phyloP scores from a whole-genome alignment of 805 yeast genomes.

The Metschnikowia aberdeeniae region DNA sequence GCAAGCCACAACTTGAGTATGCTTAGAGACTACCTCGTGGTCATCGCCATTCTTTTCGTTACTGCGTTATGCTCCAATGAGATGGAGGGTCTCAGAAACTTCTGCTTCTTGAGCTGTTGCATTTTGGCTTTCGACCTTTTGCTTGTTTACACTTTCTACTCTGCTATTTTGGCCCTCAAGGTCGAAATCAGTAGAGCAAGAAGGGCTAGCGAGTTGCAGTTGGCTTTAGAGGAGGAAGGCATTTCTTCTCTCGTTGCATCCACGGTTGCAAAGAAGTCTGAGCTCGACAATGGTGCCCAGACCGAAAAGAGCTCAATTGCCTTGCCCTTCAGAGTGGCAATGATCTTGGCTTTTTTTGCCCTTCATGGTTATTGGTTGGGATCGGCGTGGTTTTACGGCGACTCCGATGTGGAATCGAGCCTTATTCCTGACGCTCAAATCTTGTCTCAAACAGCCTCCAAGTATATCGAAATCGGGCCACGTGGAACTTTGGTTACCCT shows the following conservation, averaged over 20 bases:
- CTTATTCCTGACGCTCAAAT: constrained; percentile 18
- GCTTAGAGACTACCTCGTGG: constrained; percentile 72
- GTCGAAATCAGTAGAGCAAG: constrained; percentile 85
- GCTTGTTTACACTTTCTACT: constrained; percentile 72
- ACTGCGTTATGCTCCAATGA: constrained; percentile 62
- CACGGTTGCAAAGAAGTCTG: constrained; percentile 53
- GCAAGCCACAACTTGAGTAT: constrained; percentile 45
- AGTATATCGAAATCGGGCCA: constrained; percentile 41
- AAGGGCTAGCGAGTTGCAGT: constrained; percentile 70
- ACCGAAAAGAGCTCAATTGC: constrained; percentile 33
- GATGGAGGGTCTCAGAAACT: constrained; percentile 71
- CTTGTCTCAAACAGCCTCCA: constrained; percentile 40
- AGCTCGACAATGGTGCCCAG: constrained; percentile 23
- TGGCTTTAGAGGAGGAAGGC: constrained; percentile 91
- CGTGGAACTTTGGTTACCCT: constrained; percentile 56
- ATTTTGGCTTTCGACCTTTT: constrained; percentile 68
- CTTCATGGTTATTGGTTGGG: constrained; percentile 68
- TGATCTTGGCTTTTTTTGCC: constrained; percentile 55
- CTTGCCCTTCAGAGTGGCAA: constrained; percentile 54
- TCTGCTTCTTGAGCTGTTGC: constrained; percentile 69
- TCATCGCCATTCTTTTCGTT: constrained; percentile 65
- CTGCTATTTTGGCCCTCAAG: constrained; percentile 81
- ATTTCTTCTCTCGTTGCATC: constrained; percentile 66
- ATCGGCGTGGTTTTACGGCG: constrained; percentile 58
- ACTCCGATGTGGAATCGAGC: constrained; percentile 8